Base-by-base conservation (phyloP, 225 moss, liverwort and hornwort species). In the Anthoceros angustus region DNA sequence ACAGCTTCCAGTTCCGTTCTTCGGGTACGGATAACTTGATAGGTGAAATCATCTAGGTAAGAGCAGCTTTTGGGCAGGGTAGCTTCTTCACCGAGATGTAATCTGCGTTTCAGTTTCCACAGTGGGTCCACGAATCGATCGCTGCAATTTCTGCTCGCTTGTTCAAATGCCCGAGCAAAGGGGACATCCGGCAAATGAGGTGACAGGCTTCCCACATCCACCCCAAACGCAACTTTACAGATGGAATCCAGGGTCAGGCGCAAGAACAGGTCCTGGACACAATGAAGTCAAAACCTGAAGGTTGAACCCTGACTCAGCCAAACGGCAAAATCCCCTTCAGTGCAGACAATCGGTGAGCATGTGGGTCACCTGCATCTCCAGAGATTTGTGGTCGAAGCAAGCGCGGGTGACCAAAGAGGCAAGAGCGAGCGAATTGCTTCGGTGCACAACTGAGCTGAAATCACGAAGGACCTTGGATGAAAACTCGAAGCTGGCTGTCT, bases 341-440 rank as follows among this genome's bases (percentile, higher is more conserved):
- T 8, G 43, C n/a, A n/a, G 43, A 16, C 40, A 9, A 40, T 62
- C 39, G 50, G 24, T 0, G 15, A n/a, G n/a, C n/a, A n/a, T n/a
- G n/a, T n/a, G n/a, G n/a, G n/a, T n/a, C 67, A 75, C 75, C 70
- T 71, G 71, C 63, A 75, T 64, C 41, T 68, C 64, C 25, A n/a
- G n/a, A n/a, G n/a, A n/a, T n/a, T n/a, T n/a, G n/a, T n/a, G n/a
- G n/a, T n/a, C n/a, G n/a, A n/a, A n/a, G n/a, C n/a, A n/a, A n/a
- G n/a, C n/a, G n/a, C n/a, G n/a, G n/a, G n/a, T n/a, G n/a, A n/a
- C n/a, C 25, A 77, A 25, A 5, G 46, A 9, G 21, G 67, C 70
- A 14, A 73, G 46, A 7, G 61, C 43, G 41, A 72, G 46, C 10
- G 69, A 43, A 20, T 50, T 42, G 20, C 73, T 45, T 21, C 67